Evolutionary conservation across 2,329 filamentous ascomycete species (phyloP).

Genomic region (Hypocreales sp.): DNA sequence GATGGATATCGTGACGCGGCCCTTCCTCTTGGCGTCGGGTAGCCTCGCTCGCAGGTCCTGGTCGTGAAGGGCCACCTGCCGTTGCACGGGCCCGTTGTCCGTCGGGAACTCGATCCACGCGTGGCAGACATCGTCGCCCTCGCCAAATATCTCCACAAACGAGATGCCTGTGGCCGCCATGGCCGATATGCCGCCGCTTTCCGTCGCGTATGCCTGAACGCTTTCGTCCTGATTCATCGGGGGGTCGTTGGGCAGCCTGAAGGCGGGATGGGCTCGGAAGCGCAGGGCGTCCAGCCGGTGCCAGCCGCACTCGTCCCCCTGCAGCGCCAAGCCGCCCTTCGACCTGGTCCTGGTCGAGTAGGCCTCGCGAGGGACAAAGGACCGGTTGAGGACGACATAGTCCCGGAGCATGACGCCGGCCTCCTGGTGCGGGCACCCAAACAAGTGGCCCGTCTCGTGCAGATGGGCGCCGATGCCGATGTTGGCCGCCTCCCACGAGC

Average conservation of each 20-base stretch:
- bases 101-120: constrained; percentile 68
- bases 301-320: constrained; percentile 78
- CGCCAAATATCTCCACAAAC: constrained; percentile 67
- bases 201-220: constrained; percentile 74
- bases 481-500: constrained; percentile 90
- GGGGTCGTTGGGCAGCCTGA: constrained; percentile 65
- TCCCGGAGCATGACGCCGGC: constrained; percentile 85
- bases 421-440: constrained; percentile 82
- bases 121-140: constrained; percentile 68
- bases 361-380: constrained; percentile 66
- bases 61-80: constrained; percentile 62
- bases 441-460: constrained; percentile 78
- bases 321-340: constrained; percentile 60
- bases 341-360: constrained; percentile 79
- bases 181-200: constrained; percentile 58
- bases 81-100: constrained; percentile 45
- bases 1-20: constrained; percentile 54
- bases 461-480: constrained; percentile 87
- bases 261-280: constrained; percentile 82
- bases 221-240: constrained; percentile 51
- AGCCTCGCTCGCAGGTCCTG: constrained; percentile 55
- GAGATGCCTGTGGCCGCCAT: constrained; percentile 71
- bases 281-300: constrained; percentile 78
- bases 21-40: constrained; percentile 57
- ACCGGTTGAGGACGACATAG: constrained; percentile 70